Conservation (phyloP, 208 protist species). For the Naegleria gruberi region DNA sequence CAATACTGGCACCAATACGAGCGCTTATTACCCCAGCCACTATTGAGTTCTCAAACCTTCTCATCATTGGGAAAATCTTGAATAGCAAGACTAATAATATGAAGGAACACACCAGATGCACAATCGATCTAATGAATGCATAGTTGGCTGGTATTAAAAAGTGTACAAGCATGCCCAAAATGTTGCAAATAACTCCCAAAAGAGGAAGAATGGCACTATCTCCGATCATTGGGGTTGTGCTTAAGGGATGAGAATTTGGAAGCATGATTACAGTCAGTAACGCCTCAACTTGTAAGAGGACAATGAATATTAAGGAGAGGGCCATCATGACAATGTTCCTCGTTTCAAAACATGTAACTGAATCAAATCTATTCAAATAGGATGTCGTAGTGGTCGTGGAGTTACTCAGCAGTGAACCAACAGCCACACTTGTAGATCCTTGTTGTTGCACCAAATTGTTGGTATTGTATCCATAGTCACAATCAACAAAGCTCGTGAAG, state of each 20-base stretch:
- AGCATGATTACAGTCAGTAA: background rate
- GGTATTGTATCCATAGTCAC: background rate
- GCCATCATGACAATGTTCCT: background rate
- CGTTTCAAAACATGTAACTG: background rate
- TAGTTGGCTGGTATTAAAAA: background rate
- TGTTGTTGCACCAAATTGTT: too few relatives aligned
- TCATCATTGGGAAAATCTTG: background rate
- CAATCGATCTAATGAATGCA: background rate
- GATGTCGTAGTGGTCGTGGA: background rate
- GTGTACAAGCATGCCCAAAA: background rate
- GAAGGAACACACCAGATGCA: background rate
- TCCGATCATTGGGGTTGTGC: background rate
- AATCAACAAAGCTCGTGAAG: background rate
- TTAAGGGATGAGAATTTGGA: background rate
- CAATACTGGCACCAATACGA: background rate
- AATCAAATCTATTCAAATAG: background rate
- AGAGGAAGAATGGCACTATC: background rate
- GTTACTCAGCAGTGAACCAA: background rate
- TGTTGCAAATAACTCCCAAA: background rate
- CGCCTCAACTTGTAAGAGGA: background rate
- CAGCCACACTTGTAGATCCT: too few relatives aligned
- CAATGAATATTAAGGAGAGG: background rate
- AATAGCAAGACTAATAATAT: background rate
- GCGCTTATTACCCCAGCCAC: background rate
- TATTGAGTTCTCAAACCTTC: background rate